Conservation (phyloP, 1,284 basidiomycete genomes). For the Sporisorium exsertum region DNA sequence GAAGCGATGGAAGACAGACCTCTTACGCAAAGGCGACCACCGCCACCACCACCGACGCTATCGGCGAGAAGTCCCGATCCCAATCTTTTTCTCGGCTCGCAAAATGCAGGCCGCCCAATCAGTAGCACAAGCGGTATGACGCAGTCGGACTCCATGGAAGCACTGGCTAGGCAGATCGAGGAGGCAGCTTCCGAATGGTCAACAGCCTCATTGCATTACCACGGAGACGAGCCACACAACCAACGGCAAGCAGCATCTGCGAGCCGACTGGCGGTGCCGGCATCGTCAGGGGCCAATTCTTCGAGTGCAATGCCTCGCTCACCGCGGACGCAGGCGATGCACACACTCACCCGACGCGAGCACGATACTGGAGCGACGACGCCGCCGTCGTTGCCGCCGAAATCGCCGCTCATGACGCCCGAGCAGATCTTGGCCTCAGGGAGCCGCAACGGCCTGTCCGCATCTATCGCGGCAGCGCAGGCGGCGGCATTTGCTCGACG, state of each 20-base stretch:
- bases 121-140: background rate
- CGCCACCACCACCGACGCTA: conserved; percentile 27
- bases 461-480: conserved; percentile 45
- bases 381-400: conserved; percentile 31
- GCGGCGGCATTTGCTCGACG: conserved; percentile 43
- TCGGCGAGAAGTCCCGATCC: conserved; percentile 7
- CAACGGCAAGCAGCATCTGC: background rate
- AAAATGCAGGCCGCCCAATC: background rate
- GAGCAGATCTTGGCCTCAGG: conserved; percentile 30
- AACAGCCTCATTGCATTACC: background rate
- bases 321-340: conserved; percentile 47
- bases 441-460: conserved; percentile 34
- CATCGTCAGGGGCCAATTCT: background rate
- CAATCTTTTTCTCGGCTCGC: conserved; percentile 14
- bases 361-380: conserved; percentile 3
- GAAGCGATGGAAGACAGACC: background rate
- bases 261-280: conserved; percentile 6
- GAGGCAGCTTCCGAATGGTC: conserved; percentile 29
- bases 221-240: background rate
- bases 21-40: conserved; percentile 21
- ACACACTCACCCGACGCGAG: conserved; percentile 36
- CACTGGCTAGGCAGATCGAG: conserved; percentile 32
- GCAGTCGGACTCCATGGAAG: conserved; percentile 28
- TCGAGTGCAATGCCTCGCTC: conserved; percentile 13
- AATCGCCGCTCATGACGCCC: conserved; percentile 44